Conservation (phyloP, 2,329 filamentous ascomycete species). For the Aplosporella prunicola region DNA sequence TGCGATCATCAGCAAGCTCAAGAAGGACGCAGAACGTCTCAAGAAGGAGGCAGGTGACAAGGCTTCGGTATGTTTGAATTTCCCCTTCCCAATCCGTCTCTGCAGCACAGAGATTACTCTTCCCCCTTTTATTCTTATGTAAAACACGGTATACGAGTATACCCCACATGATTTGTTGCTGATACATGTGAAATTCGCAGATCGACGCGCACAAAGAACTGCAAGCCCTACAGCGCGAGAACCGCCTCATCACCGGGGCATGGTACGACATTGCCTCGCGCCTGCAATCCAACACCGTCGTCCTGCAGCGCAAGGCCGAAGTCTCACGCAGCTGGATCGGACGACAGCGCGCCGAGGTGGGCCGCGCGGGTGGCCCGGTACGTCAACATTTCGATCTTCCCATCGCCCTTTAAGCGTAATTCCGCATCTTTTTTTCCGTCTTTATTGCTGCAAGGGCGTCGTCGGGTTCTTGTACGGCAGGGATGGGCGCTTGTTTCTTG, state of each 20-base stretch:
- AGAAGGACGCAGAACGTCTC: slow-evolving; percentile 23
- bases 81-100: too few relatives aligned
- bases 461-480: too few relatives aligned
- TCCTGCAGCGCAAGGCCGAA: slow-evolving; percentile 65
- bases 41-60: slow-evolving; percentile 27
- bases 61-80: slow-evolving; percentile 23
- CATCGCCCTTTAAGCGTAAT: too few relatives aligned
- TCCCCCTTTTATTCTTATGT: too few relatives aligned
- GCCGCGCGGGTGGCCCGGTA: slow-evolving; percentile 5
- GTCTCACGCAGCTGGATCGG: slow-evolving; percentile 74
- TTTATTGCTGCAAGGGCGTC: too few relatives aligned
- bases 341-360: slow-evolving; percentile 52
- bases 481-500: too few relatives aligned
- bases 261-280: slow-evolving; percentile 77
- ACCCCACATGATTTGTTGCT: too few relatives aligned
- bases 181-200: slow-evolving; percentile 14
- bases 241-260: slow-evolving; percentile 67
- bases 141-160: too few relatives aligned
- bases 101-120: too few relatives aligned
- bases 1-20: slow-evolving; percentile 10
- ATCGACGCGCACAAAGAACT: slow-evolving; percentile 38
- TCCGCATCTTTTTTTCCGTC: too few relatives aligned
- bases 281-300: slow-evolving; percentile 73
- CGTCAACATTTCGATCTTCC: too few relatives aligned
- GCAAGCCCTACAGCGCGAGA: slow-evolving; percentile 66